A percentile compares a stretch with the other conserved stretches of the same genome.
Evolutionary conservation across 179 eudicot species (phyloP).

Genomic region (Silene coronaria): DNA sequence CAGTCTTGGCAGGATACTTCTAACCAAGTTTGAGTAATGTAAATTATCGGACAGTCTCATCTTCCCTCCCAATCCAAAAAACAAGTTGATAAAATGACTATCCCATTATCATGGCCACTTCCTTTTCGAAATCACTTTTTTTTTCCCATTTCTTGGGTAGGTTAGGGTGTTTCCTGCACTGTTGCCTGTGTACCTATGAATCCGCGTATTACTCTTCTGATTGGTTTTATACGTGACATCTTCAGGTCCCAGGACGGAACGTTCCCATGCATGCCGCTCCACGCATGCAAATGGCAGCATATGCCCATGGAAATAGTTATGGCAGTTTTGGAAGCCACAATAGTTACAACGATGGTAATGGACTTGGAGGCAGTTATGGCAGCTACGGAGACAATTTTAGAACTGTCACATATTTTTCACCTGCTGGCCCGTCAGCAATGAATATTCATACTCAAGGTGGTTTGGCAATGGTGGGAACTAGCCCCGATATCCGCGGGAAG

Average conservation of each 20-base stretch:
- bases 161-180: background rate
- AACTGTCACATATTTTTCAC: conserved; percentile 71
- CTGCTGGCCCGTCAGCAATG: conserved; percentile 77
- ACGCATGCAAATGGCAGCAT: conserved; percentile 58
- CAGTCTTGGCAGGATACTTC: too few species aligned
- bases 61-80: background rate
- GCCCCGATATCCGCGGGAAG: conserved; percentile 79
- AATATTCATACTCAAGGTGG: conserved; percentile 57
- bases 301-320: conserved; percentile 70
- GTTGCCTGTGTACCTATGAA: background rate
- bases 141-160: too few species aligned
- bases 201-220: background rate
- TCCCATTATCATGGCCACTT: too few species aligned
- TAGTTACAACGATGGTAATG: conserved; percentile 73
- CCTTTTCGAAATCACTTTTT: background rate
- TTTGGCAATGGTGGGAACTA: conserved; percentile 59
- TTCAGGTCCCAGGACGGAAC: conserved; percentile 66
- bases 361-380: conserved; percentile 79
- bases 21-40: too few species aligned
- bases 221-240: conserved; percentile 3
- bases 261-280: conserved; percentile 51
- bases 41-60: background rate
- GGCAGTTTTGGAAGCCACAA: conserved; percentile 98
- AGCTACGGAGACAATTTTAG: conserved; percentile 85
- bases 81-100: background rate